Evolutionary conservation across 352 stramenopile species (phyloP), one percentile per base, ranked within the genome.

Genomic region (Lagenidium sp.): DNA sequence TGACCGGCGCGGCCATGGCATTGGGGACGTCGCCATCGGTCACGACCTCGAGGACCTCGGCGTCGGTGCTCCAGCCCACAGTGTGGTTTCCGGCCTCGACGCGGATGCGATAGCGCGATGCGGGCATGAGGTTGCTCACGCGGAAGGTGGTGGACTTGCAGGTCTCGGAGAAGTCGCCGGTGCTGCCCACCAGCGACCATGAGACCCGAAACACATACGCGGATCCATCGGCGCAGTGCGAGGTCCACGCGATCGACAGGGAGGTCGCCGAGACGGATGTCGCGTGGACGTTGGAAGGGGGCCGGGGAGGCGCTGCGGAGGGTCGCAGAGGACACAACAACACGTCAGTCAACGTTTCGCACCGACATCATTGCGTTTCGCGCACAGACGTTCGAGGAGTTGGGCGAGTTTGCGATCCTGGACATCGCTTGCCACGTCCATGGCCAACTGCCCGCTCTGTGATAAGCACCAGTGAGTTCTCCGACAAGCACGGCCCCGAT

Each of bases 11-110:
- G 3, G 44, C 41, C 37, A 79, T 68, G 11, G 62, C 55, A 15
- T 70, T 76, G 3, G 70, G 65, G 0, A 65, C 55, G 16, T 71
- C 60, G 34, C 61, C 54, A n/a, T 65, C 53, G 0, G 70, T 83
- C 28, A 61, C 51, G 20, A 71, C 48, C 1, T 52, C 10, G 3
- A 57, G 24, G 2, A 45, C 4, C 0, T 49, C 25, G 2, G 61
- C 76, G 19, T 30, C 53, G 3, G 31, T 29, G 36, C 70, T 78
- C 70, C 67, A 78, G 0, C 70, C 70, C 13, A 73, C 50, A 0
- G 47, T 58, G 46, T 59, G 57, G 22, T 79, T 81, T 5, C 67
- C 67, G 1, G 67, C 63, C 26, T 74, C 63, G 1, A 83, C 59
- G 1, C 20, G 39, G 5, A 80, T 50, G 1, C 55, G 32, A 39